phyloP scores from a whole-genome alignment of 306 rosid species.

The Prinsepia uniflora region DNA sequence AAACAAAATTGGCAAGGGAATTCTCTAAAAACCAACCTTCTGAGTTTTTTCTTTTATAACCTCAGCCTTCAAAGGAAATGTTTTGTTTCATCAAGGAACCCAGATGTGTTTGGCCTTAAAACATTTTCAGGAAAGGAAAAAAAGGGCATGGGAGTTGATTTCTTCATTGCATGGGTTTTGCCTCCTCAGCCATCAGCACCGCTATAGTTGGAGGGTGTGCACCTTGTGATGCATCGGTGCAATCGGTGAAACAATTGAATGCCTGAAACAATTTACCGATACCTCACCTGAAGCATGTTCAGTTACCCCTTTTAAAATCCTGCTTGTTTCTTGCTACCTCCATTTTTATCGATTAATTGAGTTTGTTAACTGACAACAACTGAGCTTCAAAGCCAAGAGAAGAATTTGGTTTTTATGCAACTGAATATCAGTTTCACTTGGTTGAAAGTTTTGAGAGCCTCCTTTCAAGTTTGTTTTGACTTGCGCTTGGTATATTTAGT shows the following conservation, averaged over 20 bases:
- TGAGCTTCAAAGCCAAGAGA: constrained; percentile 8
- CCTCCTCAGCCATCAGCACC: neutral
- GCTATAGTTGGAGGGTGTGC: neutral
- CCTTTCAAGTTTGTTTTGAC: neutral
- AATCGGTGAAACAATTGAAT: neutral
- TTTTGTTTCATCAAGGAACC: neutral
- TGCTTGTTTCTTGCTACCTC: neutral
- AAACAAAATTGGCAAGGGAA: neutral
- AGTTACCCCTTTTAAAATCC: neutral
- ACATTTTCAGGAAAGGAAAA: neutral
- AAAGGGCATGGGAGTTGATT: neutral
- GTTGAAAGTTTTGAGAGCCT: neutral
- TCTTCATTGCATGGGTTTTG: neutral
- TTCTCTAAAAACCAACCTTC: neutral
- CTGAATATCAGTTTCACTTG: neutral
- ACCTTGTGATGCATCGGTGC: neutral
- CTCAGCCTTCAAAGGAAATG: neutral
- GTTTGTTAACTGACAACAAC: constrained; percentile 14
- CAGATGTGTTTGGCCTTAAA: neutral
- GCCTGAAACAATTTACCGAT: neutral
- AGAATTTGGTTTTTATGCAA: neutral
- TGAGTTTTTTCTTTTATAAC: neutral
- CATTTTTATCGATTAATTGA: neutral
- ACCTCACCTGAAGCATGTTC: neutral
- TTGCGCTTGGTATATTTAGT: neutral